Base-by-base conservation (phyloP, 2,329 filamentous ascomycete genomes). In the Ceratocystis papillata region DNA sequence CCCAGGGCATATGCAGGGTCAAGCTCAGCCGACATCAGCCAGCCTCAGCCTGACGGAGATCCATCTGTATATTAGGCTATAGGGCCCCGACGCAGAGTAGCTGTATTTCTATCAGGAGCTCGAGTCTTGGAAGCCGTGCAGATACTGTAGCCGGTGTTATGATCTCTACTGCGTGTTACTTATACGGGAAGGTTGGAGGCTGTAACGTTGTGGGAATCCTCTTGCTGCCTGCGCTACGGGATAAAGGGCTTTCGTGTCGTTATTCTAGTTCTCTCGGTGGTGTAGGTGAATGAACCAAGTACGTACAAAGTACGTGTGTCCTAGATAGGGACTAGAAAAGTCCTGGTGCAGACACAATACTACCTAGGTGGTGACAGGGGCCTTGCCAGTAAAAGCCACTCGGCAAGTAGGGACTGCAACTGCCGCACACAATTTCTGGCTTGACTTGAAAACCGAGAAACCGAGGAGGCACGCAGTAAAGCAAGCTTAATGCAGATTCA, bases 331-430 rank as follows among this genome's bases (percentile, higher is more conserved):
- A 57, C 22, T 57, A 57, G 53, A 37, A 59, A 59, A 5, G 48
- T n/a, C 48, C 48, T 25, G n/a, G 48, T 53, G 37, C 22, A n/a
- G 28, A 30, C 12, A 37, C 17, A 59, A 59, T 59, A 30, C 55
- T 17, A 59, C 55, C 7, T 37, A n/a, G 5, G 55, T 59, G 55
- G 55, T 59, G 48, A 28, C 48, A 53, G 7, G 4, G 55, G 55
- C 7, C 55, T 12, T 59, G 28, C 7, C 55, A 59, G 37, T 59
- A n/a, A 37, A 7, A 30, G 25, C 55, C 55, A 59, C 55, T 59
- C 55, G 55, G 55, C 28, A 59, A 59, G 55, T 59, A 25, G 55
- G 55, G 53, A 17, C 25, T 30, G 6, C 12, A 57, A 57, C 53
- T 57, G 53, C 53, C 53, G 53, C 25, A 33, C 7, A 8, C 53